Evolutionary conservation across 257 asterid species (phyloP), one percentile per base, ranked within the genome.

Genomic region (Primulina tabacum): DNA sequence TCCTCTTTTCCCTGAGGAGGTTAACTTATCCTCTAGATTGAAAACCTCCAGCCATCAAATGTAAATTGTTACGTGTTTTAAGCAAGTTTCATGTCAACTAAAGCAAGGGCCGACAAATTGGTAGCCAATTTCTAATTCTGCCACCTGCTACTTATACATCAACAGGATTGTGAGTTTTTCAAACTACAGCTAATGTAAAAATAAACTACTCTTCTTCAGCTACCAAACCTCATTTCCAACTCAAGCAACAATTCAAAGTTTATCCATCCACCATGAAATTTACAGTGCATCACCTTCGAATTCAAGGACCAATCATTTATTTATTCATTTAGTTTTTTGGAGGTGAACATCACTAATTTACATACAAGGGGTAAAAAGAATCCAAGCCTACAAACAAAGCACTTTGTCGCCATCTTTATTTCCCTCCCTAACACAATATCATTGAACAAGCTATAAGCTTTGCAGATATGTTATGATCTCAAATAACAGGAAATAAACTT

Each of bases 241-340:
- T 34, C 61, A 20, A 57, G 33, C 38, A 40, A 28, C 64, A 64
- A 35, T 55, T 73, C 67, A 34, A 17, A 43, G 32, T 7, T 28
- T 72, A 29, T 56, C 21, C 58, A 59, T 28, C 60, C 38, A 26
- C 29, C 47, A 29, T 24, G 29, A 35, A 32, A 14, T 62, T 34
- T 9, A 47, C 20, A 38, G 67, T 18, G 38, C 81, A n/a, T n/a
- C n/a, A 63, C 11, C 18, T 62, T 66, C 59, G n/a, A 33, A 47
- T 20, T 33, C 30, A 21, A 38, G 32, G 26, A 17, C 59, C 60
- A 18, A 37, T 16, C 8, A 16, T 55, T 50, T 18, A 10, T 38
- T 11, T 38, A 2, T 40, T 11, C 0, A 11, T 43, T 43, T 14
- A 2, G 6, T 43, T 43, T 43, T 6, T 43, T 43, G 53, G 16